phyloP scores from a whole-genome alignment of 2,329 filamentous ascomycete genomes.

The Scytalidium sp. region DNA sequence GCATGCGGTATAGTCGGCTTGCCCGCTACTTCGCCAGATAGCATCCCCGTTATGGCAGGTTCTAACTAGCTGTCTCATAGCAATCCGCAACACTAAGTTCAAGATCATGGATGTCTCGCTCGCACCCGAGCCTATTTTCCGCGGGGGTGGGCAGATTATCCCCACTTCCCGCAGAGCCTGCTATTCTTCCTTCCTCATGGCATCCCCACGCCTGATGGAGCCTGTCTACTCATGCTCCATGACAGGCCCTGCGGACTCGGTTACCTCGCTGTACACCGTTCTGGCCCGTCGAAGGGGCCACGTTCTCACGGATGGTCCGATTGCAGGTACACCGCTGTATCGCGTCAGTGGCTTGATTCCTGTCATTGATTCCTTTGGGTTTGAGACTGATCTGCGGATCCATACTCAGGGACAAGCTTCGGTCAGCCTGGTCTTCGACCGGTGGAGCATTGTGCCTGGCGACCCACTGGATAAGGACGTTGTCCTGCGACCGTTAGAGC shows the following conservation, averaged over 20 bases:
- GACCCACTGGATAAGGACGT: constrained; percentile 90
- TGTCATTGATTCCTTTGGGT: constrained; percentile 96
- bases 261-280: constrained; percentile 87
- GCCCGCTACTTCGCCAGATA: not conserved
- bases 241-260: constrained; percentile 86
- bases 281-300: constrained; percentile 86
- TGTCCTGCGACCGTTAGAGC: constrained; percentile 78
- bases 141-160: constrained; percentile 95
- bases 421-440: constrained; percentile 89
- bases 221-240: constrained; percentile 91
- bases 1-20: constrained; percentile 3
- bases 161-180: constrained; percentile 89
- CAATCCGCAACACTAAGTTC: constrained; percentile 97
- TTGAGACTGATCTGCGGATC: constrained; percentile 95
- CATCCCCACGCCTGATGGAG: constrained; percentile 93
- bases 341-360: constrained; percentile 87
- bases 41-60: constrained; percentile 6
- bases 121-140: constrained; percentile 86
- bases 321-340: constrained; percentile 92
- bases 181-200: constrained; percentile 97
- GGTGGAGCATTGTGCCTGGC: constrained; percentile 93
- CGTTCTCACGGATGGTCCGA: constrained; percentile 88
- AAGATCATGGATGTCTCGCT: constrained; percentile 88
- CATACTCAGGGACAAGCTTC: constrained; percentile 92
- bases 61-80: constrained; percentile 37